Evolutionary conservation across 352 stramenopile genomes (phyloP), one percentile per base, ranked within the genome.

Genomic region (Phytopythium kandeliae): DNA sequence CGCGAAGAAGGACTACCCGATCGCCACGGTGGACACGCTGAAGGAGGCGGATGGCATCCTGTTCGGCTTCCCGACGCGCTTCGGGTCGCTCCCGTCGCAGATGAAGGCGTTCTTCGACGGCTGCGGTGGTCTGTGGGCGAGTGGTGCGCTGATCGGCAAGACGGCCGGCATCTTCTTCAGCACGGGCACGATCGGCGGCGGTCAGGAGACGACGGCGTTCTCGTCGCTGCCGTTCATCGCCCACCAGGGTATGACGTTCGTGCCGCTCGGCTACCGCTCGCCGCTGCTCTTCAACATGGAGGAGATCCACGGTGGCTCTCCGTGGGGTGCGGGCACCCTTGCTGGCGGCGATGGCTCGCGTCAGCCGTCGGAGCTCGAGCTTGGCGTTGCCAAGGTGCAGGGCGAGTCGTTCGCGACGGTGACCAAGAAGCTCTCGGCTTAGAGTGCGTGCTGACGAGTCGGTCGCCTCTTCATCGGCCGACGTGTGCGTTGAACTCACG

Each of bases 231-330:
- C 78, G 15, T 86, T 89, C 62, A 63, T 91, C 33, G 54, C 72
- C 1, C 81, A 93, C 69, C 69, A 89, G 41, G 85, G 85, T 30
- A 85, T 93, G 76, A 71, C 81, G 34, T 95, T 86, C 51, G 73
- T 93, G 46, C 81, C 84, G 21, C 50, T 87, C 15, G 84, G 81
- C 54, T 35, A 35, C 31, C 31, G 31, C 31, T 35, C 31, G 4
- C 31, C 31, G 4, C 31, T 35, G 7, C 31, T 74, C 45, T 77
- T 79, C 57, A 75, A 75, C 62, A 58, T 77, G 47, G 62, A 78
- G 8, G 73, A 76, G 48, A 49, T 81, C n/a, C 75, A 85, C 51
- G 74, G 72, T 34, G 71, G 62, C 35, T 67, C 48, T 30, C 55
- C 78, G 13, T 92, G 84, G 62, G 81, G 80, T 48, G 63, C 76